Evolutionary conservation across 768 basidiomycete genomes (phyloP).

Genomic region (Lentinula lateritia): DNA sequence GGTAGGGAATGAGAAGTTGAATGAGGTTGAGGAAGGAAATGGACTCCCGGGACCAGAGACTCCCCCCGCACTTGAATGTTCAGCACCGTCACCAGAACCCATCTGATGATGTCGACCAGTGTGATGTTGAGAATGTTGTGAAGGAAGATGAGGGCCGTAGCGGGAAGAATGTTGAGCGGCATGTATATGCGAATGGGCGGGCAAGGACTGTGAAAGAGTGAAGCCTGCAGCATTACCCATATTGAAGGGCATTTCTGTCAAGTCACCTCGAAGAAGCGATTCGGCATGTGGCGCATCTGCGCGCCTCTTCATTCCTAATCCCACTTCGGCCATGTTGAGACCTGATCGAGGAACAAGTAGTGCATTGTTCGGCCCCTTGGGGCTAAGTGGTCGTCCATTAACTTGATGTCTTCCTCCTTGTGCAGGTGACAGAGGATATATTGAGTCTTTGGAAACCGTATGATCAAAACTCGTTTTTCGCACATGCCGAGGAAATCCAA

Average conservation of each 20-base stretch:
- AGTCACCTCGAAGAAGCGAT: slow-evolving; percentile 75
- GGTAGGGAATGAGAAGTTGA: slow-evolving; percentile 69
- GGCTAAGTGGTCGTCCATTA: slow-evolving; percentile 66
- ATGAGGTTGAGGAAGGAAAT: slow-evolving; percentile 57
- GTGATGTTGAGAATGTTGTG: background rate
- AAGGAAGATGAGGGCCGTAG: background rate
- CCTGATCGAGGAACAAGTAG: background rate
- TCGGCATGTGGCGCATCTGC: slow-evolving; percentile 80
- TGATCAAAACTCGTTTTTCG: slow-evolving; percentile 96
- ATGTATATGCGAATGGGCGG: slow-evolving; percentile 2
- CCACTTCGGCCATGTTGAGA: background rate
- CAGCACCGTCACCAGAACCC: background rate
- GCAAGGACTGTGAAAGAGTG: slow-evolving; percentile 1
- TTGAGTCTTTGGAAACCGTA: slow-evolving; percentile 68
- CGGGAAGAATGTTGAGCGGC: background rate
- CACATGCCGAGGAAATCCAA: slow-evolving; percentile 73
- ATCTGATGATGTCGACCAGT: slow-evolving; percentile 1
- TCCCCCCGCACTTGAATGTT: background rate
- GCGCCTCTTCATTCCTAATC: slow-evolving; percentile 67
- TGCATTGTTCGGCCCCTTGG: slow-evolving; percentile 39
- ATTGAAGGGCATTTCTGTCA: slow-evolving; percentile 42
- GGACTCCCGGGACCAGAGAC: slow-evolving; percentile 35
- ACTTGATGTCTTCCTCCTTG: slow-evolving; percentile 73
- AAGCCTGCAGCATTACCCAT: slow-evolving; percentile 2
- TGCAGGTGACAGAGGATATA: slow-evolving; percentile 47